These are phyloP conservation scores for Hirsutella minnesotensis DNA, from an alignment of 2,329 filamentous ascomycete species.

Conservation along the genomic window DNA sequence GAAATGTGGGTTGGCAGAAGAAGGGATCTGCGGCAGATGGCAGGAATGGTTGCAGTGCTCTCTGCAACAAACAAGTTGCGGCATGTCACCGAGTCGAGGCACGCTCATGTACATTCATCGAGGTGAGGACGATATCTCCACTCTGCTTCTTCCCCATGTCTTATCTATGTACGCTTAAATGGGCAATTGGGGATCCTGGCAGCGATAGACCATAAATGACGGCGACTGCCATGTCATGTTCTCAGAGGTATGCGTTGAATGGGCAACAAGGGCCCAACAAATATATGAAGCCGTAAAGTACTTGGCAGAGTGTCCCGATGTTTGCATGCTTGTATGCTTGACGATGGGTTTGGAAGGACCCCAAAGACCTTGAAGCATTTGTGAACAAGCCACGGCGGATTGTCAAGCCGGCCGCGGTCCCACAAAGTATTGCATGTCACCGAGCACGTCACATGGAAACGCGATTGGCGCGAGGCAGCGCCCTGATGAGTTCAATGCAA, in stretches of 20 bases:
- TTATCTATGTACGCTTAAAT: constrained; percentile 21
- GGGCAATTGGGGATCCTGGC: constrained; percentile 9
- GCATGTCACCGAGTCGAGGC: constrained; percentile 16
- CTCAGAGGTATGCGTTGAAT: background rate
- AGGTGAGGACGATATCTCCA: constrained; percentile 23
- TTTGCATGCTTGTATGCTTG: no score
- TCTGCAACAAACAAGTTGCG: constrained; percentile 2
- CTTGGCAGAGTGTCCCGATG: no score
- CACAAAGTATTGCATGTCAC: no score
- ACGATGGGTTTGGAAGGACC: no score
- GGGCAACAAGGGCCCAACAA: no score
- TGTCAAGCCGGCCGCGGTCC: no score
- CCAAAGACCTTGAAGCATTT: no score
- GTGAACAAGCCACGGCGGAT: no score
- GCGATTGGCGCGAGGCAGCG: background rate
- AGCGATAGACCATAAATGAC: constrained; percentile 15
- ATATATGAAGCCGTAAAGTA: no score
- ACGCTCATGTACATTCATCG: constrained; percentile 25
- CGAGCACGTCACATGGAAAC: no score
- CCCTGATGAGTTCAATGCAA: constrained; percentile 23
- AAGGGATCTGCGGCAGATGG: constrained; percentile 4
- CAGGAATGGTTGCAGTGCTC: background rate
- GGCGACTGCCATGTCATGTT: background rate
- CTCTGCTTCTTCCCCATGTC: constrained; percentile 28
- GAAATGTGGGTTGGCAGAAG: constrained; percentile 3